Evolutionary conservation across 176 grass and related monocot genomes (phyloP), one percentile per base, ranked within the genome.

Genomic region (Chrysopogon serrulatus): DNA sequence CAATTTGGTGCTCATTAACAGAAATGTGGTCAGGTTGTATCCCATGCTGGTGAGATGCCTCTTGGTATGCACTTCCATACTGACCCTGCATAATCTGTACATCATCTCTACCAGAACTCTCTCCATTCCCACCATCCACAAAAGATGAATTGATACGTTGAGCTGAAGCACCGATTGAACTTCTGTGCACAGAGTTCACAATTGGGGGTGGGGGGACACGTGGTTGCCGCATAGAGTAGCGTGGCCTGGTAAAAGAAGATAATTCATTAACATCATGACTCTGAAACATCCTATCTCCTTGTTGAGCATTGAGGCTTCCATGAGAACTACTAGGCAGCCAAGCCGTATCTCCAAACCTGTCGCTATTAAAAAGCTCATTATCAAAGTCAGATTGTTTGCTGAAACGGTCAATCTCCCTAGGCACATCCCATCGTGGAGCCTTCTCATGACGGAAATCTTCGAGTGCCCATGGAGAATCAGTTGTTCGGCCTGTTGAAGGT

Each of bases 161-260:
- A 74, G 71, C 63, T 73, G 87, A 85, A 80, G 78, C 23, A 71
- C 79, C 30, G 42, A 90, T 74, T 60, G 79, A 51, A 84, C 80
- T 91, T 91, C 85, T 87, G 66, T 90, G 86, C 59, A 89, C 37
- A 43, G 90, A 91, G 37, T 87, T 80, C 40, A 94, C 73, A 68
- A 67, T 73, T 77, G 89, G 93, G 57, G 93, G 93, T 4, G 96
- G 93, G 33, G 76, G 93, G 19, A 96, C 93, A 85, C 43, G 81
- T 68, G 93, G 93, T 51, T 98, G 96, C 49, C 86, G 87, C 84
- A 91, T 77, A 61, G 86, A 84, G 41, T 93, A 94, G 54, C 85
- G 63, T 45, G 85, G 79, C 79, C 86, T 98, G 31, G 87, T 84
- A 88, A 92, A 93, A 64, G 88, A 80, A 61, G 93, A 91, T 18